phyloP scores from a whole-genome alignment of 106 monocot genomes.

The Allium sativum region DNA sequence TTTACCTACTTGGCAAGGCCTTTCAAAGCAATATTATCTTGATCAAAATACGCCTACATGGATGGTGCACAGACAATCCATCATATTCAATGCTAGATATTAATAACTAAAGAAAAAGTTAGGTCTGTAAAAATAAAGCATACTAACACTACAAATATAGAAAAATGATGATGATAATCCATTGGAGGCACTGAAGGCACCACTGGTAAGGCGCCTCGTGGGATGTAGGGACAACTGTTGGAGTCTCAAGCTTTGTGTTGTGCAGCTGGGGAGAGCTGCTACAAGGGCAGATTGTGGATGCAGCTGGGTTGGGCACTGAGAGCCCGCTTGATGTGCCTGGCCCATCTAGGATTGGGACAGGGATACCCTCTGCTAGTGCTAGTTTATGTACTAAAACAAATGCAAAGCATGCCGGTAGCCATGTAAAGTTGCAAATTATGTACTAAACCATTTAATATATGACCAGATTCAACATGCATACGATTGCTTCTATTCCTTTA shows the following conservation, averaged over 20 bases:
- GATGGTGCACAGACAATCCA: no score
- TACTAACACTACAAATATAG: no score
- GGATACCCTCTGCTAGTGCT: conserved; percentile 21
- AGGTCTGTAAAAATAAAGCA: no score
- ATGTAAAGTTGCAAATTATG: background rate
- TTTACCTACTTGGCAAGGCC: no score
- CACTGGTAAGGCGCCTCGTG: conserved; percentile 8
- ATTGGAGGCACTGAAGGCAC: conserved; percentile 42
- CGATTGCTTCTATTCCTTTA: no score
- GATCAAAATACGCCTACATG: no score
- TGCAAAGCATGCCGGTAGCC: conserved; percentile 16
- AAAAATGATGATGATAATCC: no score
- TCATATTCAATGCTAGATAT: no score
- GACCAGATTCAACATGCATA: no score
- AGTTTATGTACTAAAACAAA: conserved; percentile 18
- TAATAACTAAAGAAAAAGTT: no score
- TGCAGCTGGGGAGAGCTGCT: conserved; percentile 4
- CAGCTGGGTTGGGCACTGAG: background rate
- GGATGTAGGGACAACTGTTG: background rate
- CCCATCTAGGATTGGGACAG: conserved; percentile 3
- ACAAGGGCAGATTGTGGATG: conserved; percentile 13
- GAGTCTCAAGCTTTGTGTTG: background rate
- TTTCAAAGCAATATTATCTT: no score
- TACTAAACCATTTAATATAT: conserved; percentile 35
- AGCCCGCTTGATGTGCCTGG: conserved; percentile 4